These are phyloP conservation scores for Ilyonectria mors-panacis DNA, from an alignment of 2,329 filamentous ascomycete species.

Conservation along the genomic window DNA sequence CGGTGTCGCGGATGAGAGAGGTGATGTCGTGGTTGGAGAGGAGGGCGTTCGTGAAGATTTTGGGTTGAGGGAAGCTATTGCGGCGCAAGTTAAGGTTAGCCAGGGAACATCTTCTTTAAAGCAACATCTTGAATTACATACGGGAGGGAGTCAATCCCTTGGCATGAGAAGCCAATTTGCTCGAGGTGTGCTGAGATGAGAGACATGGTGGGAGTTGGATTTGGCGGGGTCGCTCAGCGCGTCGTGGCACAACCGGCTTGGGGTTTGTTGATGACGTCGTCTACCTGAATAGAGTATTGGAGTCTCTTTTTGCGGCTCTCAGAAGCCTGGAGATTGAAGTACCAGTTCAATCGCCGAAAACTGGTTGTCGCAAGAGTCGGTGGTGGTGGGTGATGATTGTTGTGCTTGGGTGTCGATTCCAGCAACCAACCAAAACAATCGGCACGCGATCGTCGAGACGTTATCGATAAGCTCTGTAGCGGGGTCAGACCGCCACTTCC, in stretches of 20 bases:
- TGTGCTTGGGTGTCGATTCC: not conserved
- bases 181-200: slow-evolving; percentile 80
- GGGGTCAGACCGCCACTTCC: not conserved
- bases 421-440: slow-evolving; percentile 1
- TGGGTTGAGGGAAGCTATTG: slow-evolving; percentile 86
- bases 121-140: slow-evolving; percentile 56
- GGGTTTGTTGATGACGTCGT: not conserved
- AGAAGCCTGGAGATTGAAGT: not conserved
- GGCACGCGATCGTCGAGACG: not conserved
- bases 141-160: slow-evolving; percentile 82
- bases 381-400: not conserved
- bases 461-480: not conserved
- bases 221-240: not conserved
- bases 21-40: slow-evolving; percentile 93
- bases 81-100: slow-evolving; percentile 12
- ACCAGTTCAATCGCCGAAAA: not conserved
- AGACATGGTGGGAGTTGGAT: slow-evolving; percentile 67
- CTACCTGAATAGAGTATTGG: not conserved
- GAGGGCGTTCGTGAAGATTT: slow-evolving; percentile 94
- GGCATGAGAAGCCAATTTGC: slow-evolving; percentile 82
- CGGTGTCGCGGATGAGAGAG: slow-evolving; percentile 92
- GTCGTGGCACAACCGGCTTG: not conserved
- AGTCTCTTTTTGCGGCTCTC: no score
- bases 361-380: not conserved
- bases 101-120: not conserved